Conservation (phyloP, 2,329 filamentous ascomycete species). For the Blastomyces emzantsi region DNA sequence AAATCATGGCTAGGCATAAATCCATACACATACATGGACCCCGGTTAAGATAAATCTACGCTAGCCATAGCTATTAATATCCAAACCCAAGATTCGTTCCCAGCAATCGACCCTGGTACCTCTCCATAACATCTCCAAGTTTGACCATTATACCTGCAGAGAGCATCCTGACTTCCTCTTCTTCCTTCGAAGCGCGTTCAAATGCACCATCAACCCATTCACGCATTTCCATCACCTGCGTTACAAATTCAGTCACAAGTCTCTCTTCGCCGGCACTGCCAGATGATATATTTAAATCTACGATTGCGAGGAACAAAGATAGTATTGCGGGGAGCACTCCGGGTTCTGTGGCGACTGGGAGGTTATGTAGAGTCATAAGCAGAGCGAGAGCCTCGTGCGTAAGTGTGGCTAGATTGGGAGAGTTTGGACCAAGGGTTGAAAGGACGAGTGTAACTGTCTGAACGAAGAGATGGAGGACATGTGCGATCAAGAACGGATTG, state of each 20-base stretch:
- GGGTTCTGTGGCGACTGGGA: slow-evolving; percentile 50
- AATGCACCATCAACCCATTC: slow-evolving; percentile 79
- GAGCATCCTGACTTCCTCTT: slow-evolving; percentile 42
- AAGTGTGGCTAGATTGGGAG: slow-evolving; percentile 65
- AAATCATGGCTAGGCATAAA: neutral
- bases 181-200: slow-evolving; percentile 42
- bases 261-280: slow-evolving; percentile 50
- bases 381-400: slow-evolving; percentile 77
- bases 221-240: slow-evolving; percentile 73
- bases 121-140: slow-evolving; percentile 71
- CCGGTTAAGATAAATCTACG: neutral
- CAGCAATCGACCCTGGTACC: slow-evolving; percentile 66
- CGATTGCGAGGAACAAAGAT: slow-evolving; percentile 65
- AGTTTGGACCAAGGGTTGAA: slow-evolving; percentile 73
- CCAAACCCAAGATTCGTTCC: slow-evolving; percentile 52
- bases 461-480: slow-evolving; percentile 68
- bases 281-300: slow-evolving; percentile 62
- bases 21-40: neutral
- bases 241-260: slow-evolving; percentile 64
- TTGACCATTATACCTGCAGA: slow-evolving; percentile 76
- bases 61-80: slow-evolving; percentile 21
- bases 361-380: slow-evolving; percentile 58
- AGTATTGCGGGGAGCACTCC: slow-evolving; percentile 64
- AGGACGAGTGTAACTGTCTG: slow-evolving; percentile 79
- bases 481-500: slow-evolving; percentile 62